Percentiles rank a stretch among this genome's conserved stretches.
Evolutionary conservation across 345 rosid species (phyloP).

Genomic region (Populus simonii): DNA sequence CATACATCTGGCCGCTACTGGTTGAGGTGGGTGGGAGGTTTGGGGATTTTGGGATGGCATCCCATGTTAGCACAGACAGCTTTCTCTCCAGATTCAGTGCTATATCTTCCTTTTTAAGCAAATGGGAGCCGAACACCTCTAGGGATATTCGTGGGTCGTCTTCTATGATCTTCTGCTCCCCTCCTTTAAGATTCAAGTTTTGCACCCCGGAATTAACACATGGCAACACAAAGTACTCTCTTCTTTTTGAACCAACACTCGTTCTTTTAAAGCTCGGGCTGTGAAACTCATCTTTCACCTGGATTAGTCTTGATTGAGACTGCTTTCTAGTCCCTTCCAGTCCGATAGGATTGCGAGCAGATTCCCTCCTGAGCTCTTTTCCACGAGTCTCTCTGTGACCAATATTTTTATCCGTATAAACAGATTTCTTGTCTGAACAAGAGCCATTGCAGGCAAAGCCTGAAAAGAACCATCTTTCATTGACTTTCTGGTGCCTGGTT

Average conservation of each 20-base stretch:
- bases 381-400: constrained; percentile 12
- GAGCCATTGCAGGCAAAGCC: constrained; percentile 46
- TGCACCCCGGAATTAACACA: constrained; percentile 25
- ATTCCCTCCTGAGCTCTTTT: constrained; percentile 18
- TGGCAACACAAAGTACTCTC: constrained; percentile 30
- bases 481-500: constrained; percentile 26
- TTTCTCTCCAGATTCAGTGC: constrained; percentile 51
- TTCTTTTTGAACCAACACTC: constrained; percentile 31
- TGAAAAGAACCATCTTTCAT: constrained; percentile 38
- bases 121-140: constrained; percentile 41
- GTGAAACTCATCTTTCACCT: constrained; percentile 23
- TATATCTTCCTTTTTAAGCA: constrained; percentile 32
- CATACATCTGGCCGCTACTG: constrained; percentile 20
- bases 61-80: constrained; percentile 67
- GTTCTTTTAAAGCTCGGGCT: constrained; percentile 21
- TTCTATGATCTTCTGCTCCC: constrained; percentile 8
- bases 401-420: constrained; percentile 15
- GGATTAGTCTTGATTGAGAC: constrained; percentile 13
- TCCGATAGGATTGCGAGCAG: constrained; percentile 12
- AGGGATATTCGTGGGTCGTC: constrained; percentile 40
- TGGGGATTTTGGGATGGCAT: constrained; percentile 54
- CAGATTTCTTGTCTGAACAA: constrained; percentile 51
- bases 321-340: constrained; percentile 26
- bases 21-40: constrained; percentile 17
- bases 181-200: constrained; percentile 8